A percentile compares a stretch with the other conserved stretches of the same genome.
Evolutionary conservation across 1,284 basidiomycete genomes (phyloP).

Genomic region (Erythrobasidium hasegawianum): DNA sequence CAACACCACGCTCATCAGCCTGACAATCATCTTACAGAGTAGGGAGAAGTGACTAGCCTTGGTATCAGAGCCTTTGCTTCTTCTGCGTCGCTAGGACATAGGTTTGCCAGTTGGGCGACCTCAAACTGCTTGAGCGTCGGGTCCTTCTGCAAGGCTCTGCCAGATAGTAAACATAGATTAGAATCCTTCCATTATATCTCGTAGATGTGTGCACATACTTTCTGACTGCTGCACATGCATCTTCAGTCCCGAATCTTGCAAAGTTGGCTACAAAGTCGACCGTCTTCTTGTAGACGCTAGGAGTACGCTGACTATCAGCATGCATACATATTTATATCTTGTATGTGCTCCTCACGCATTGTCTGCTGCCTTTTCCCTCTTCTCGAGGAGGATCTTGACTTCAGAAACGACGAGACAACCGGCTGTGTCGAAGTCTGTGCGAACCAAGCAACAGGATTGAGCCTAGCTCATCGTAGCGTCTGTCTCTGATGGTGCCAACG

Average conservation of each 20-base stretch:
- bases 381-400: slow-evolving; percentile 78
- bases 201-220: too few relatives aligned
- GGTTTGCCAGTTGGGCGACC: slow-evolving; percentile 83
- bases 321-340: too few relatives aligned
- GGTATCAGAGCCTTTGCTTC: slow-evolving; percentile 88
- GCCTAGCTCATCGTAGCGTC: too few relatives aligned
- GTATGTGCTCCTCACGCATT: slow-evolving; percentile 18
- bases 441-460: too few relatives aligned
- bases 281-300: slow-evolving; percentile 85
- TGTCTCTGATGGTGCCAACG: too few relatives aligned
- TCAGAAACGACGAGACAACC: slow-evolving; percentile 87
- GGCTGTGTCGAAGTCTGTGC: slow-evolving; percentile 77
- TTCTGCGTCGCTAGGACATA: slow-evolving; percentile 80
- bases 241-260: slow-evolving; percentile 79
- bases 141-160: slow-evolving; percentile 67
- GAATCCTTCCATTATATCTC: too few relatives aligned
- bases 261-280: slow-evolving; percentile 87
- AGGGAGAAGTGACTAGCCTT: slow-evolving; percentile 53
- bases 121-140: slow-evolving; percentile 80
- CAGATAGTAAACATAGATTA: slow-evolving; percentile 31
- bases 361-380: slow-evolving; percentile 63
- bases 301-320: too few relatives aligned
- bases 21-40: not conserved
- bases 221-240: slow-evolving; percentile 80
- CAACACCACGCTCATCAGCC: not conserved